Evolutionary conservation across 2,329 filamentous ascomycete genomes (phyloP).

Genomic region (Chalaropsis thielavioides): DNA sequence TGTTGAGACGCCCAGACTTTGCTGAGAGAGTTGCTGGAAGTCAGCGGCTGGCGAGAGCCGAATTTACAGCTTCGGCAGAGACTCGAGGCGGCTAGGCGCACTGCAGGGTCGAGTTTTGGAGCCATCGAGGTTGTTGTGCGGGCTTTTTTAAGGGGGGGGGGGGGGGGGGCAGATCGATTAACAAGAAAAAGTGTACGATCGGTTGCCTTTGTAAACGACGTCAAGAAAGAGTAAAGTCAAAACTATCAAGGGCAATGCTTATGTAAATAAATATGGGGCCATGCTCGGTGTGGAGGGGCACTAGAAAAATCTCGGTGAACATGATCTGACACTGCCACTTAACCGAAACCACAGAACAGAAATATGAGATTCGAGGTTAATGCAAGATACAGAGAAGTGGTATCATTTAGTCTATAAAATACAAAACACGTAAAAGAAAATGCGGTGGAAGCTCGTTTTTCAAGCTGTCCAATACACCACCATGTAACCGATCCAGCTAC

Average conservation of each 20-base stretch:
- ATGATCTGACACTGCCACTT: neutral
- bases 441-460: neutral
- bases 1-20: neutral
- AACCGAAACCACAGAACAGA: neutral
- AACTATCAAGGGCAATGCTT: constrained; percentile 2
- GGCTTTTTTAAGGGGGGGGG: no score
- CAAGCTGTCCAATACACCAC: constrained; percentile 68
- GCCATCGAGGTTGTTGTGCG: constrained; percentile 13
- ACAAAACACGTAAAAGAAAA: constrained; percentile 7
- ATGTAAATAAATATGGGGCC: constrained; percentile 11
- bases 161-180: neutral
- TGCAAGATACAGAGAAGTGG: constrained; percentile 1
- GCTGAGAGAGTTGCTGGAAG: neutral
- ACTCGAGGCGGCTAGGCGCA: constrained; percentile 18
- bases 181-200: neutral
- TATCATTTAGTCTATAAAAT: constrained; percentile 17
- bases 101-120: constrained; percentile 18
- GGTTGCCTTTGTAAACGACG: neutral
- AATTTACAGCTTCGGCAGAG: constrained; percentile 14
- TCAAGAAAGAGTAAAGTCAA: constrained; percentile 4
- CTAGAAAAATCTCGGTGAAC: neutral
- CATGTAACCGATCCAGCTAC: constrained; percentile 88
- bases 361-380: neutral
- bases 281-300: neutral
- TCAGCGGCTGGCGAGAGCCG: neutral